Conservation (phyloP, 345 rosid species). For the Moricandia arvensis region DNA sequence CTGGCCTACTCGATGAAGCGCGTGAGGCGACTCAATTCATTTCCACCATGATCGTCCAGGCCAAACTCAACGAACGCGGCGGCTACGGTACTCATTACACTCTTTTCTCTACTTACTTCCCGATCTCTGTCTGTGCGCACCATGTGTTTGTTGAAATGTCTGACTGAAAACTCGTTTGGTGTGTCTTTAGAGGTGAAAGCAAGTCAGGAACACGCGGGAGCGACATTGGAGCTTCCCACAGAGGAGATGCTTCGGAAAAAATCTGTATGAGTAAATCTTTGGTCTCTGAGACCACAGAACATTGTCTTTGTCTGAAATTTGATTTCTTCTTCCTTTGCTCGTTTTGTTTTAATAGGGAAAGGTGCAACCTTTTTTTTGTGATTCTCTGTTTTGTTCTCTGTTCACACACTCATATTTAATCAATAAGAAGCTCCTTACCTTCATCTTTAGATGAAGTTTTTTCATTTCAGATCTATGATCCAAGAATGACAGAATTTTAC, state of each 20-base stretch:
- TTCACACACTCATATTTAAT: background rate
- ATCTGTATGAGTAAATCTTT: slow-evolving; percentile 28
- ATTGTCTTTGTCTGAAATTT: background rate
- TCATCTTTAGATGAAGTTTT: background rate
- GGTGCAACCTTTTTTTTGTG: background rate
- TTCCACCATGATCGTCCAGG: slow-evolving; percentile 91
- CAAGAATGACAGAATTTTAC: background rate
- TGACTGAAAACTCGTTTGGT: background rate
- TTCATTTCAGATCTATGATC: background rate
- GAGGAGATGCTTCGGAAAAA: slow-evolving; percentile 58
- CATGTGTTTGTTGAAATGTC: slow-evolving; percentile 43
- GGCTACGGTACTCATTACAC: slow-evolving; percentile 56
- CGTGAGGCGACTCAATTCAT: slow-evolving; percentile 74
- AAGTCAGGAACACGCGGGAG: slow-evolving; percentile 72
- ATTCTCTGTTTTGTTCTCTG: slow-evolving; percentile 13
- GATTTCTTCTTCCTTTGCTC: background rate
- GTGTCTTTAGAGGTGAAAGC: slow-evolving; percentile 75
- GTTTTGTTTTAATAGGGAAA: slow-evolving; percentile 12
- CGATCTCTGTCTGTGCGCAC: slow-evolving; percentile 15
- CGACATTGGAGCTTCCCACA: slow-evolving; percentile 78
- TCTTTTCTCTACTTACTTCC: background rate
- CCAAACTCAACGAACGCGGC: slow-evolving; percentile 83
- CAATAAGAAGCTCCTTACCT: slow-evolving; percentile 10
- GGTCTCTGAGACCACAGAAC: background rate
- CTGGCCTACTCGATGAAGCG: slow-evolving; percentile 75